These are phyloP conservation scores for Penicillium palitans DNA, from an alignment of 2,329 filamentous ascomycete species.

Conservation along the genomic window DNA sequence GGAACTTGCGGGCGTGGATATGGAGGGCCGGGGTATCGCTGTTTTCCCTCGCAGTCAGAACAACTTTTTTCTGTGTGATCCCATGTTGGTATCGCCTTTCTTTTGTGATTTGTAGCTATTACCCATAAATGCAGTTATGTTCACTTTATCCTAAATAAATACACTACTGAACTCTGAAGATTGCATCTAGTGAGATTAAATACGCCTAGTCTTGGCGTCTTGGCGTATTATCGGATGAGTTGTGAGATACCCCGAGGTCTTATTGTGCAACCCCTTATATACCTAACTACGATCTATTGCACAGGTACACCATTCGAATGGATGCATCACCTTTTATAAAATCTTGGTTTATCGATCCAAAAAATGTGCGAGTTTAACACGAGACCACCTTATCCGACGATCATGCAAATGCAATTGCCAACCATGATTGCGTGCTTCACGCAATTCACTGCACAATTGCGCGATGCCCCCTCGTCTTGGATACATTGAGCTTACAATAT, in stretches of 20 bases:
- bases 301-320: no score
- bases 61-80: no score
- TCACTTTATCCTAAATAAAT: no score
- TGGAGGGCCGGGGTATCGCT: no score
- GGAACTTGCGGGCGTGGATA: no score
- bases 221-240: neutral
- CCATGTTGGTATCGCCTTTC: no score
- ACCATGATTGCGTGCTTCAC: slow-evolving; percentile 24
- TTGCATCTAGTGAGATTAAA: neutral
- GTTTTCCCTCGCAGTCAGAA: no score
- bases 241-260: neutral
- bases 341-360: neutral
- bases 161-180: no score
- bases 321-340: neutral
- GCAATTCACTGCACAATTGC: slow-evolving; percentile 17
- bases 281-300: no score
- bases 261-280: neutral
- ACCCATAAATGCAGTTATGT: no score
- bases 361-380: neutral
- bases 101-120: no score
- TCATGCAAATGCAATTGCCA: slow-evolving; percentile 16
- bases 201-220: neutral
- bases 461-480: slow-evolving; percentile 16
- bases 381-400: neutral
- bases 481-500: neutral